Conservation (phyloP, 2,329 filamentous ascomycete genomes). For the Ophiostoma sp. region DNA sequence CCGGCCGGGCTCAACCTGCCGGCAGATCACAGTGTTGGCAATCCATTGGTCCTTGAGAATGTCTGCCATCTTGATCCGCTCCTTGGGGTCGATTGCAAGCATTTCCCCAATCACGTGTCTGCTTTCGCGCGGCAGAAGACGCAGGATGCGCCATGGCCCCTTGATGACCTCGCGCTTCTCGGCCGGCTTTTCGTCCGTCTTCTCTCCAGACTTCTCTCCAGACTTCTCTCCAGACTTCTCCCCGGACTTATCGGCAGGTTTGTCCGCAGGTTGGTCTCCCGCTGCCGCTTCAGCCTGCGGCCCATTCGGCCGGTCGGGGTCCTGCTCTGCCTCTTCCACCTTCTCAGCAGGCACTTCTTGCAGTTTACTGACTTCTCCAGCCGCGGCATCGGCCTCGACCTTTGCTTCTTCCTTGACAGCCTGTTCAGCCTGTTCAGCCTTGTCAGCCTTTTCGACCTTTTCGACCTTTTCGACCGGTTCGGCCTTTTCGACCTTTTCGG, state of each 20-base stretch:
- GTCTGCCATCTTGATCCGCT: slow-evolving; percentile 77
- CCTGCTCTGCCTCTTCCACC: neutral
- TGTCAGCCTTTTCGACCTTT: neutral
- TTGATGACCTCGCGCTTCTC: slow-evolving; percentile 75
- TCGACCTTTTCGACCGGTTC: slow-evolving; percentile 6
- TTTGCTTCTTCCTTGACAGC: neutral
- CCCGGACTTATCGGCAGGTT: slow-evolving; percentile 41
- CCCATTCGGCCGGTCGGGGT: neutral
- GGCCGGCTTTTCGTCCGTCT: slow-evolving; percentile 29
- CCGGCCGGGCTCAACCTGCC: slow-evolving; percentile 64
- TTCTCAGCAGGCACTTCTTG: neutral
- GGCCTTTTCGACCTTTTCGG: neutral
- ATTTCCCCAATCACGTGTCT: slow-evolving; percentile 86
- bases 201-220: slow-evolving; percentile 29
- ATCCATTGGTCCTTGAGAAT: slow-evolving; percentile 88
- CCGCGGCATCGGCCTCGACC: neutral
- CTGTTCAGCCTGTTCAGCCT: neutral
- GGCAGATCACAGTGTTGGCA: slow-evolving; percentile 74
- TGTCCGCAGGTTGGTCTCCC: slow-evolving; percentile 31
- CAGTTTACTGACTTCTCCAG: neutral
- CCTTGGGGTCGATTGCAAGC: slow-evolving; percentile 81
- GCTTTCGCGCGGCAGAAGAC: slow-evolving; percentile 82
- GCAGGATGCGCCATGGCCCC: slow-evolving; percentile 83
- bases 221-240: slow-evolving; percentile 24
- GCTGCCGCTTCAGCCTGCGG: slow-evolving; percentile 23